Evolutionary conservation across 768 basidiomycete genomes (phyloP).

Genomic region (Chalciporus chontae): DNA sequence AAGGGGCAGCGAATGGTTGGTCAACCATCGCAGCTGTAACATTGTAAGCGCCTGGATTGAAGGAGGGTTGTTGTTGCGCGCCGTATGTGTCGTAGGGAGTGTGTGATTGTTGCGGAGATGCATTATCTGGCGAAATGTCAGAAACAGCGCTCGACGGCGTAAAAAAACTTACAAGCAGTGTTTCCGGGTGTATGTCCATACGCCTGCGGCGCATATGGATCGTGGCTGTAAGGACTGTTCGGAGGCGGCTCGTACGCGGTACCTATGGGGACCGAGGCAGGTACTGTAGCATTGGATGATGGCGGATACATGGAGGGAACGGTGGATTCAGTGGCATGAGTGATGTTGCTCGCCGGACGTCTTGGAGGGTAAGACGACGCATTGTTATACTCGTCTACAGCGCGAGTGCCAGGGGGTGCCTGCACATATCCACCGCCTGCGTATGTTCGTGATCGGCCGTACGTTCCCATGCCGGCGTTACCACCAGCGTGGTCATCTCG

Average conservation of each 20-base stretch:
- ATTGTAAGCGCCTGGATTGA: slow-evolving; percentile 42
- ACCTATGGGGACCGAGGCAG: slow-evolving; percentile 4
- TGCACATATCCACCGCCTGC: not conserved
- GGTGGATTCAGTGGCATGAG: slow-evolving; percentile 38
- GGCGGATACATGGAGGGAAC: slow-evolving; percentile 38
- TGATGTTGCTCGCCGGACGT: slow-evolving; percentile 38
- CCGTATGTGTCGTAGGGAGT: slow-evolving; percentile 51
- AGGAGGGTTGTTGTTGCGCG: slow-evolving; percentile 25
- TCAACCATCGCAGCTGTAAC: slow-evolving; percentile 17
- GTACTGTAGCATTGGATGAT: slow-evolving; percentile 25
- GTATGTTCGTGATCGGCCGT: slow-evolving; percentile 25
- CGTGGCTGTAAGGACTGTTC: slow-evolving; percentile 21
- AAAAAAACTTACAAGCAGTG: slow-evolving; percentile 47
- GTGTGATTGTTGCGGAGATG: slow-evolving; percentile 48
- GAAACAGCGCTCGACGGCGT: not conserved
- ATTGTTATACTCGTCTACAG: slow-evolving; percentile 74
- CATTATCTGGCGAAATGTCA: slow-evolving; percentile 44
- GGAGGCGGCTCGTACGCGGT: slow-evolving; percentile 20
- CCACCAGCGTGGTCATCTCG: slow-evolving; percentile 28
- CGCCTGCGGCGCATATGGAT: slow-evolving; percentile 28
- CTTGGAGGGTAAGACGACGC: slow-evolving; percentile 43
- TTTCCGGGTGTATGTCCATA: slow-evolving; percentile 56
- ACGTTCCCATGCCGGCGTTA: slow-evolving; percentile 23
- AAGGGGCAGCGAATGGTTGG: slow-evolving; percentile 13
- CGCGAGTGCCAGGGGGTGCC: slow-evolving; percentile 59